Percentiles rank a stretch among this genome's conserved stretches.
These are phyloP conservation scores for Trichoderma asperelloides DNA, from an alignment of 495 filamentous ascomycete species.

Conservation along the genomic window DNA sequence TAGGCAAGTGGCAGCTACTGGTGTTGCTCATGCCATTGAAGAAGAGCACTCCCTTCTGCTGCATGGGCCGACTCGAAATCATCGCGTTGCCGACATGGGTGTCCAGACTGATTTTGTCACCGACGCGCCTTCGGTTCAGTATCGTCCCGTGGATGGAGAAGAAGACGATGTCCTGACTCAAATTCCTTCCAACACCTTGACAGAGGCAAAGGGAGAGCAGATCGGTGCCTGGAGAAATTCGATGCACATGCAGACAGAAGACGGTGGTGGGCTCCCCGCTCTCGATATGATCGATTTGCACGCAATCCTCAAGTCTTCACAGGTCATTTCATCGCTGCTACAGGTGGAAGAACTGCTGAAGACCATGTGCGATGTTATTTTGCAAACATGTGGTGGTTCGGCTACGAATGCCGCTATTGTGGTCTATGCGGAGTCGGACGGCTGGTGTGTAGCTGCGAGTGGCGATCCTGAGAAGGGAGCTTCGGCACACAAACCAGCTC, in stretches of 20 bases:
- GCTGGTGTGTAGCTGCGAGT: conserved; percentile 71
- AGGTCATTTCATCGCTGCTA: conserved; percentile 83
- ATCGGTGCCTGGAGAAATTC: conserved; percentile 55
- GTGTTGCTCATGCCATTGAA: conserved; percentile 62
- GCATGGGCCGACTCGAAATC: conserved; percentile 50
- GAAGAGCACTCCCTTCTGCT: conserved; percentile 65
- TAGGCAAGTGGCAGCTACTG: conserved; percentile 62
- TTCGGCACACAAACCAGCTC: conserved; percentile 50
- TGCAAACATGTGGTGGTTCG: conserved; percentile 72
- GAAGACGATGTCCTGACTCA: conserved; percentile 51
- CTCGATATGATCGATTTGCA: conserved; percentile 81
- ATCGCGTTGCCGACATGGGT: conserved; percentile 55
- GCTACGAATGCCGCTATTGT: conserved; percentile 74
- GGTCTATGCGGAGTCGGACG: conserved; percentile 52
- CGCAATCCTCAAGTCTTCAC: conserved; percentile 78
- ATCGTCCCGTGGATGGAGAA: conserved; percentile 39
- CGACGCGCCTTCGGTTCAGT: conserved; percentile 50
- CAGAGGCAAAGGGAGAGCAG: conserved; percentile 49
- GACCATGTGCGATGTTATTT: conserved; percentile 85
- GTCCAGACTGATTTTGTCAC: conserved; percentile 67
- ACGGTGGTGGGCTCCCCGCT: conserved; percentile 42
- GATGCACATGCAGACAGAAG: conserved; percentile 31
- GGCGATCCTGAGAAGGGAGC: conserved; percentile 61
- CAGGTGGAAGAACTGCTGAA: conserved; percentile 74
- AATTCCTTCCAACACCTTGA: conserved; percentile 31